Base-by-base conservation (phyloP, 2,329 filamentous ascomycete species). In the Fusarium continuum region DNA sequence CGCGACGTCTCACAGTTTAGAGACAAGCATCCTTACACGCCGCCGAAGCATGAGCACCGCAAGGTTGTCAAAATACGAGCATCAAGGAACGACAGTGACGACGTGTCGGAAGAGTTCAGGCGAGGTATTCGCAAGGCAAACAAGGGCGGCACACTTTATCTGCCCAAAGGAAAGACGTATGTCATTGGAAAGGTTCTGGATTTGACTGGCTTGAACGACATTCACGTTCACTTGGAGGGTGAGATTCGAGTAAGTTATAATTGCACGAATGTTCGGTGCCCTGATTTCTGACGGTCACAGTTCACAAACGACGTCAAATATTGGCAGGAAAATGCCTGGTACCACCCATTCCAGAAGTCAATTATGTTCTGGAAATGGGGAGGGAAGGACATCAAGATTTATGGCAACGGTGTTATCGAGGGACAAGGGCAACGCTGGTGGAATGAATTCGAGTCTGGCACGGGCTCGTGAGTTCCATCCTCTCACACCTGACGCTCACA, bases 311-410 rank as follows among this genome's bases (percentile, higher is more conserved):
- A 80, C 53, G 79, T 77, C 4, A 62, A 74, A 5, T 79, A 78
- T 69, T 80, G 79, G 79, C 78, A 80, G 64, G 59, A 70, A 13
- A 73, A 78, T 51, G 73, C 78, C 31, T 80, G 76, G 68, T 67
- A 67, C 13, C 76, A 80, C 49, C 75, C 77, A 0, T 80, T 81
- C 65, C 76, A 80, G 63, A 77, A 80, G 59, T 85, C 81, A 4
- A 83, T 88, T 51, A 85, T 85, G 52, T 88, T 88, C 68, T 88
- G 84, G 82, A 83, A 86, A 45, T 88, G 85, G 85, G 85, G 85
- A 51, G 86, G 86, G 10, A 80, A 83, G 60, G 77, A 86, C 60
- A 84, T 89, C 70, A 84, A 81, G 60, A 86, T 89, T 64, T 85
- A 80, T 52, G 87, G 87, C 36, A 77, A 80, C 11, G 80, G 85